Percentiles rank a stretch among this genome's conserved stretches.
Conservation (phyloP, 73 alveolate species). For the Tetrahymena malaccensis region DNA sequence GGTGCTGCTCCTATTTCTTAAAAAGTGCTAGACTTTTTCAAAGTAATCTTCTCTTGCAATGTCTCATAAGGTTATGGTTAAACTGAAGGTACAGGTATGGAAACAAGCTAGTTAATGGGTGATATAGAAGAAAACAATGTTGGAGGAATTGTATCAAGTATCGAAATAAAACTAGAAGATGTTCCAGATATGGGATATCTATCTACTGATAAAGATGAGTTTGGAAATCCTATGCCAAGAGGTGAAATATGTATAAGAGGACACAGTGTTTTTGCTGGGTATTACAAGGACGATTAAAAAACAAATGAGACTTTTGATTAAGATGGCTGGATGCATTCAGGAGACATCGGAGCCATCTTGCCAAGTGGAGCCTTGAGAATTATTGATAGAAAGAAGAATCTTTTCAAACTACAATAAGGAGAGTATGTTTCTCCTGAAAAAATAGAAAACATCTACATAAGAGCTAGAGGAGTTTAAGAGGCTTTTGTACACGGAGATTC, state of each 20-base stretch:
- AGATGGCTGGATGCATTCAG: conserved; percentile 90
- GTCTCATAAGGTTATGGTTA: conserved; percentile 87
- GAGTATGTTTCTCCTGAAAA: conserved; percentile 98
- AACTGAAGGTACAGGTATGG: conserved; percentile 84
- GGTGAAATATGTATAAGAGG: conserved; percentile 96
- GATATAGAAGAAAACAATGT: conserved; percentile 77
- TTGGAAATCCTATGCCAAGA: conserved; percentile 67
- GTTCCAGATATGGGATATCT: conserved; percentile 83
- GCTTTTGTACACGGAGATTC: conserved; percentile 91
- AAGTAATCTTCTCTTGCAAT: conserved; percentile 61
- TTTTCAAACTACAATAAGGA: conserved; percentile 93
- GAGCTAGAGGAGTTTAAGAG: conserved; percentile 63
- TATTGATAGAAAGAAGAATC: conserved; percentile 95
- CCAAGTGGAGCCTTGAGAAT: conserved; percentile 82
- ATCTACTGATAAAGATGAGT: conserved; percentile 49
- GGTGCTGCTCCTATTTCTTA: conserved; percentile 92
- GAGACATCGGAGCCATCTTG: conserved; percentile 75
- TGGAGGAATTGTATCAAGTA: conserved; percentile 78
- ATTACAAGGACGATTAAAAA: conserved; percentile 61
- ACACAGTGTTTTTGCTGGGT: conserved; percentile 69
- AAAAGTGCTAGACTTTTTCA: conserved; percentile 68
- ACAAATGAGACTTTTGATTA: conserved; percentile 70
- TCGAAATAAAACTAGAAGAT: conserved; percentile 83
- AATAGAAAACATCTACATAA: conserved; percentile 66
- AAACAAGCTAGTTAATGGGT: conserved; percentile 32